Conservation (phyloP, 2,329 filamentous ascomycete genomes). For the Fusarium longipes region DNA sequence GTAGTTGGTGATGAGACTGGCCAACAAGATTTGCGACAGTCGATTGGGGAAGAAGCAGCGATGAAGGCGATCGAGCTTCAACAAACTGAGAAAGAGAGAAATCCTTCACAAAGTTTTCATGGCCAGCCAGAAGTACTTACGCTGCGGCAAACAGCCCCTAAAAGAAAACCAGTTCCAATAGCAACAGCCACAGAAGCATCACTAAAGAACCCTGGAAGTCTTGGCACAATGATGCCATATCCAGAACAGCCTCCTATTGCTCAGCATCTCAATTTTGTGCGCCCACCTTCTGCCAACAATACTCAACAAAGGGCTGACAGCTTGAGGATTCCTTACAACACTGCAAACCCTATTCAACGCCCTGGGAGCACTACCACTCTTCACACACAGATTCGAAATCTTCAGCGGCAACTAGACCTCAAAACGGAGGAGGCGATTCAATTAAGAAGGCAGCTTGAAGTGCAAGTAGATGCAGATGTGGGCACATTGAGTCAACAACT, state of each 20-base stretch:
- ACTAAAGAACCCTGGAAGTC: slow-evolving; percentile 43
- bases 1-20: neutral
- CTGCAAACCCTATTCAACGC: slow-evolving; percentile 34
- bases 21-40: slow-evolving; percentile 24
- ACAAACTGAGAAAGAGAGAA: slow-evolving; percentile 4
- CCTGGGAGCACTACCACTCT: slow-evolving; percentile 52
- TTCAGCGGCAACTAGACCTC: slow-evolving; percentile 60
- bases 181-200: slow-evolving; percentile 8
- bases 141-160: slow-evolving; percentile 8
- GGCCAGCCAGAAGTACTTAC: slow-evolving; percentile 1
- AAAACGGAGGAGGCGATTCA: slow-evolving; percentile 60
- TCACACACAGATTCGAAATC: slow-evolving; percentile 60
- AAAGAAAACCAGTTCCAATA: slow-evolving; percentile 20
- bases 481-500: slow-evolving; percentile 62
- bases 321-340: neutral
- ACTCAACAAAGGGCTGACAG: neutral
- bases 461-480: slow-evolving; percentile 56
- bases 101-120: neutral
- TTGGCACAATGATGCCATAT: slow-evolving; percentile 55
- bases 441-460: slow-evolving; percentile 59
- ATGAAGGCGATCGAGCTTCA: slow-evolving; percentile 30
- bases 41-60: slow-evolving; percentile 36
- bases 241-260: slow-evolving; percentile 54
- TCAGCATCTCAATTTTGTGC: slow-evolving; percentile 52
- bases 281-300: slow-evolving; percentile 50